Evolutionary conservation across 306 rosid species (phyloP).

Genomic region (Cotoneaster glaucophyllus): DNA sequence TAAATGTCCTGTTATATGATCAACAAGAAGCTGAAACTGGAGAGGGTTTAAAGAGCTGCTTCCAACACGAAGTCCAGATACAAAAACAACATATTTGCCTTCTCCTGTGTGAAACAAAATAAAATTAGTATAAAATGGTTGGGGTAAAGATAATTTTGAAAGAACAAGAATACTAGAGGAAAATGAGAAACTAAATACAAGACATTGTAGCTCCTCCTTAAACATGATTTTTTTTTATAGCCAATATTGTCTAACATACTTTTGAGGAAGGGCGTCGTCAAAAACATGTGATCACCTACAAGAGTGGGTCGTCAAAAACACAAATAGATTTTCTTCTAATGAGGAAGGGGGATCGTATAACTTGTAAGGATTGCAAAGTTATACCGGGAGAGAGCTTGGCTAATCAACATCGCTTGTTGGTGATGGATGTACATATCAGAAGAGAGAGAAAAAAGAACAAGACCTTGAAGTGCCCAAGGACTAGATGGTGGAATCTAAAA

Average conservation of each 20-base stretch:
- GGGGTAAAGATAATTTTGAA: not conserved
- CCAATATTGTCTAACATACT: not conserved
- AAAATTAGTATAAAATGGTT: not conserved
- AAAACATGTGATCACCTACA: too few species aligned
- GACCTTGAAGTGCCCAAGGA: too few species aligned
- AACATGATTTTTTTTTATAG: not conserved
- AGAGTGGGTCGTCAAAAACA: too few species aligned
- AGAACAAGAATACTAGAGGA: not conserved
- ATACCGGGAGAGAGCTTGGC: too few species aligned
- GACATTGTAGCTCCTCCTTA: not conserved
- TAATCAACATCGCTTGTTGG: too few species aligned
- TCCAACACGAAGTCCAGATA: constrained; percentile 80
- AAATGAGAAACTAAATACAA: constrained; percentile 2
- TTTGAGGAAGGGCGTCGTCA: too few species aligned
- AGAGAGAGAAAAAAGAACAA: too few species aligned
- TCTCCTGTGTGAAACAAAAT: constrained; percentile 54
- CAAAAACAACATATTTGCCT: constrained; percentile 74
- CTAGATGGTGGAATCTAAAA: too few species aligned
- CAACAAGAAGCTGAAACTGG: constrained; percentile 86
- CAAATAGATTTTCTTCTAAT: too few species aligned
- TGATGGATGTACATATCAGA: too few species aligned
- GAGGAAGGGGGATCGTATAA: too few species aligned
- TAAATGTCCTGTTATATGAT: constrained; percentile 93
- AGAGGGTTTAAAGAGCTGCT: constrained; percentile 77
- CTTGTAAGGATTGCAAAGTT: too few species aligned